A percentile compares a stretch with the other conserved stretches of the same genome.
These are phyloP conservation scores for Anethum foeniculum DNA, from an alignment of 140 eudicot species.

Conservation along the genomic window DNA sequence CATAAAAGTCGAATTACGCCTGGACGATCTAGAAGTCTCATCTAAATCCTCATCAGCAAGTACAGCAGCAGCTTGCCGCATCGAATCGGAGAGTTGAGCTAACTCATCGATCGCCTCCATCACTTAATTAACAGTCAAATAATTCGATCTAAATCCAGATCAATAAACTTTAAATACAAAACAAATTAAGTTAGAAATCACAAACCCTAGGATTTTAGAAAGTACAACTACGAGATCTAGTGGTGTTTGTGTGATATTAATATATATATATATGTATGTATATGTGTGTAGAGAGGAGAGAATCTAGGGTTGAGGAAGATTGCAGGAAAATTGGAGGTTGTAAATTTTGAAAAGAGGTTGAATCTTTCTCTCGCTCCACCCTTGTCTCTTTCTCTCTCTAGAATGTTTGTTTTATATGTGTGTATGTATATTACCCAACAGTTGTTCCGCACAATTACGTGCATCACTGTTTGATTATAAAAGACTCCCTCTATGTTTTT, in stretches of 20 bases:
- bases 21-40: conserved; percentile 42
- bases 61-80: conserved; percentile 82
- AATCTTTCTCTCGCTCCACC: background rate
- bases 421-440: too few species aligned
- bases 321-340: background rate
- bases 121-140: conserved; percentile 1
- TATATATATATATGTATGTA: background rate
- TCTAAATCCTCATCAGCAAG: conserved; percentile 88
- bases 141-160: conserved; percentile 29
- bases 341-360: conserved; percentile 2
- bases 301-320: background rate
- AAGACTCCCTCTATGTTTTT: background rate
- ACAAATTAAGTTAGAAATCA: background rate
- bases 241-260: background rate
- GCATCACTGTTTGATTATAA: background rate
- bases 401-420: background rate
- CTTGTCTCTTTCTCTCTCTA: background rate
- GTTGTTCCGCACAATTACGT: background rate
- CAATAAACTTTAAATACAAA: conserved; percentile 5
- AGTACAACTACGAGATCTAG: conserved; percentile 19
- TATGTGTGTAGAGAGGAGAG: background rate
- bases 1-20: conserved; percentile 60
- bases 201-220: background rate
- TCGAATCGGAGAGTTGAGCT: conserved; percentile 67
- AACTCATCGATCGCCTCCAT: conserved; percentile 92